A percentile compares a stretch with the other conserved stretches of the same genome.
Conservation (phyloP, 148 eudicot species). For the Chenopodium formosanum region DNA sequence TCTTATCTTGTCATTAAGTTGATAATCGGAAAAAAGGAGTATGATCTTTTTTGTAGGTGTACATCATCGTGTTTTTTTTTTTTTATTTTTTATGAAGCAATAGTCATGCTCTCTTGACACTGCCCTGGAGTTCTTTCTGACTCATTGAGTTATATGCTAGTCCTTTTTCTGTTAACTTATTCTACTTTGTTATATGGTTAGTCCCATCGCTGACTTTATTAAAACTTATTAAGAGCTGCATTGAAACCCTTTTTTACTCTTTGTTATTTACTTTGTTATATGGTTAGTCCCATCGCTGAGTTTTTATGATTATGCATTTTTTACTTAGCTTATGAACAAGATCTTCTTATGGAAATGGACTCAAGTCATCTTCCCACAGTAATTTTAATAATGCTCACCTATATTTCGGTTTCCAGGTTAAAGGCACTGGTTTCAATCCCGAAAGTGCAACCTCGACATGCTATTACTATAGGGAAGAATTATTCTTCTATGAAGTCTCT, state of each 20-base stretch:
- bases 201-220: not conserved
- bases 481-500: conserved; percentile 89
- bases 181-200: not conserved
- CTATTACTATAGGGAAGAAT: conserved; percentile 78
- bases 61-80: not conserved
- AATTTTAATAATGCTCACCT: not conserved
- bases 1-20: no score
- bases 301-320: not conserved
- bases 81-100: not conserved
- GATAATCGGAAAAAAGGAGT: no score
- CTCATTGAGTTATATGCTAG: not conserved
- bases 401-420: conserved; percentile 54
- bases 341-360: not conserved
- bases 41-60: not conserved
- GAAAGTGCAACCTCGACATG: conserved; percentile 91
- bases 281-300: not conserved
- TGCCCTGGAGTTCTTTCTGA: not conserved
- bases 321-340: not conserved
- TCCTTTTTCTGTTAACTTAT: not conserved
- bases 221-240: no score
- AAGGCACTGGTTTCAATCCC: conserved; percentile 89
- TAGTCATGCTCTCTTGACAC: not conserved
- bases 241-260: not conserved
- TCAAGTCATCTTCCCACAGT: not conserved
- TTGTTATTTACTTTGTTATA: no score